These are phyloP conservation scores for Terfezia claveryi DNA, from an alignment of 495 filamentous ascomycete species.

Conservation along the genomic window DNA sequence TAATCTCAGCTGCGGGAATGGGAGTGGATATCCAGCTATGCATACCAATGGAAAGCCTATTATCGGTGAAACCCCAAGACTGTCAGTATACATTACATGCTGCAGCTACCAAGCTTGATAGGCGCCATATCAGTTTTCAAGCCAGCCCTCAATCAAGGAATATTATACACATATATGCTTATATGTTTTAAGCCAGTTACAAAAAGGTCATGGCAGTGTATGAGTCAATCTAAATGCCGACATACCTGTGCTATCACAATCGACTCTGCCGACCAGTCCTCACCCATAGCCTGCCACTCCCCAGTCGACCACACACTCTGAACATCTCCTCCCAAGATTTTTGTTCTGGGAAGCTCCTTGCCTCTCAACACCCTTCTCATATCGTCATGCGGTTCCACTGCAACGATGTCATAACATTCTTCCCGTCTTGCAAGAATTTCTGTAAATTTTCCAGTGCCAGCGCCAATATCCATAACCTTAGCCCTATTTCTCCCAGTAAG, in stretches of 20 bases:
- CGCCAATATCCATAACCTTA: conserved; percentile 37
- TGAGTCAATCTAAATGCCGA: no score
- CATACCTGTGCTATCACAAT: conserved; percentile 43
- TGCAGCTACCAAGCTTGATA: no score
- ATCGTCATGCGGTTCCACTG: conserved; percentile 37
- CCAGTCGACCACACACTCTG: no score
- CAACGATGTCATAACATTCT: conserved; percentile 33
- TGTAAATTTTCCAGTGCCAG: conserved; percentile 47
- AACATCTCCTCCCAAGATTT: no score
- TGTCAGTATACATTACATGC: no score
- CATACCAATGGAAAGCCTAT: conserved; percentile 34
- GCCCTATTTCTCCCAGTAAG: conserved; percentile 24
- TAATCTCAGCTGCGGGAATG: no score
- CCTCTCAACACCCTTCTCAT: conserved; percentile 35
- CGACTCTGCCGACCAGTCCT: conserved; percentile 30
- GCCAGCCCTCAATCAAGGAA: not conserved
- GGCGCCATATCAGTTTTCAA: not conserved
- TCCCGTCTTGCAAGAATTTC: conserved; percentile 30
- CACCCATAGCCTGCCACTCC: no score
- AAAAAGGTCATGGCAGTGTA: not conserved
- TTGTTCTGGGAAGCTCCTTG: conserved; percentile 20
- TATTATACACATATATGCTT: not conserved
- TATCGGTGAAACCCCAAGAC: no score
- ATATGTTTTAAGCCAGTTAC: not conserved
- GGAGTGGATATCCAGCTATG: no score